Evolutionary conservation across 495 filamentous ascomycete species (phyloP).

Genomic region (Xeromyces bisporus): DNA sequence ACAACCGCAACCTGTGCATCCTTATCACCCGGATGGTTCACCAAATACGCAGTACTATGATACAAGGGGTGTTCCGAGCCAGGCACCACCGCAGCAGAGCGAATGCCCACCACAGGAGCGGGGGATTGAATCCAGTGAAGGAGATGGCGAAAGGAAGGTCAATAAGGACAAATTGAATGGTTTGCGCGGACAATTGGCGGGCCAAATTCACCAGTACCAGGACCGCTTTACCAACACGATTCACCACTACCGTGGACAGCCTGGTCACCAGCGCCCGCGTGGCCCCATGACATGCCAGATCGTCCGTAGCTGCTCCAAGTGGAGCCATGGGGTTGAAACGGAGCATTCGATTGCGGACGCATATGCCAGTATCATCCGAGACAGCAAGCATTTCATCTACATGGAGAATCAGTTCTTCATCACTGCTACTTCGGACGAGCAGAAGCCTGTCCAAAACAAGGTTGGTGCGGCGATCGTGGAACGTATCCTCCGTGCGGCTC

Average conservation of each 20-base stretch:
- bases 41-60: no score
- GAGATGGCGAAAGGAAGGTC: constrained; percentile 18
- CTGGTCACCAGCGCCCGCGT: constrained; percentile 10
- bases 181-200: constrained; percentile 28
- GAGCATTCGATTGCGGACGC: constrained; percentile 85
- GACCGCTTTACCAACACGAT: constrained; percentile 15
- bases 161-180: constrained; percentile 17
- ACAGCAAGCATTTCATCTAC: constrained; percentile 74
- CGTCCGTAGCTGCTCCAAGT: constrained; percentile 51
- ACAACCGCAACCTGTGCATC: background rate
- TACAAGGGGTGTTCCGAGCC: no score
- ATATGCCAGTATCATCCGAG: constrained; percentile 66
- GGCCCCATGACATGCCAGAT: constrained; percentile 49
- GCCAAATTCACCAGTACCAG: constrained; percentile 33
- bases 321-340: constrained; percentile 49
- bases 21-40: background rate
- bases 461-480: constrained; percentile 81
- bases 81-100: constrained; percentile 6
- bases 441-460: constrained; percentile 69
- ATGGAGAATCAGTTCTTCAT: constrained; percentile 99
- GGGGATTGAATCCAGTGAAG: no score
- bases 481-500: constrained; percentile 63
- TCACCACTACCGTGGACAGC: background rate
- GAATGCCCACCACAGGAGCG: no score
- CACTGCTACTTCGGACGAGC: constrained; percentile 61